Evolutionary conservation across 108 stramenopile species (phyloP), one percentile per base, ranked within the genome.

Genomic region (Parietichytrium sp.): DNA sequence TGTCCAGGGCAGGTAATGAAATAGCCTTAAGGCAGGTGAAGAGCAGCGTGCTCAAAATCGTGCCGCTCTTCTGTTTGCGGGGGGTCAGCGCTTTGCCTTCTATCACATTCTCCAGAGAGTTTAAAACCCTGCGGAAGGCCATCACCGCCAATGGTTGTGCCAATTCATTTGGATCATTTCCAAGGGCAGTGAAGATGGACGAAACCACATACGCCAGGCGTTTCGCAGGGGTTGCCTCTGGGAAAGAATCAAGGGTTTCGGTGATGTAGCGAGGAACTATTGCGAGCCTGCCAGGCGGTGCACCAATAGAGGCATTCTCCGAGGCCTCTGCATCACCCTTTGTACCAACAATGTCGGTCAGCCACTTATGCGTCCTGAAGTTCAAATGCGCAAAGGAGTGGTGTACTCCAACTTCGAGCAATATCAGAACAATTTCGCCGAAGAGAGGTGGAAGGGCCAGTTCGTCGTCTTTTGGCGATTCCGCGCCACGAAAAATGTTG

Each of bases 301-400:
- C 6, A 10, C 42, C 33, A 15, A 12, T 15, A 33, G 36, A 42
- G 0, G 38, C 61, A 38, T 36, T 15, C 12, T 33, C 61, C 10
- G 36, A 27, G 1, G 33, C 42, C n/a, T 45, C 38, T n/a, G n/a
- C n/a, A n/a, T n/a, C n/a, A n/a, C n/a, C n/a, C n/a, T n/a, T n/a
- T n/a, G n/a, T n/a, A n/a, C n/a, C n/a, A 31, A 72, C 38, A 33
- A 72, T 72, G 0, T 72, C 61, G 2, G 61, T 72, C 0, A 72
- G 36, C 61, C 61, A 72, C 15, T 42, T 33, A 72, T 72, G 61
- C 8, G 61, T 42, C 8, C 61, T 33, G 38, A 72, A 18, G 20
- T 72, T 72, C 38, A 72, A 20, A 72, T 72, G 61, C 61, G 45
- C 61, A 38, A 72, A 72, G 1, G 61, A 42, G 20, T 72, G 61